Evolutionary conservation across 2,329 filamentous ascomycete species (phyloP), one percentile per base, ranked within the genome.

Genomic region (Aplosporella prunicola): DNA sequence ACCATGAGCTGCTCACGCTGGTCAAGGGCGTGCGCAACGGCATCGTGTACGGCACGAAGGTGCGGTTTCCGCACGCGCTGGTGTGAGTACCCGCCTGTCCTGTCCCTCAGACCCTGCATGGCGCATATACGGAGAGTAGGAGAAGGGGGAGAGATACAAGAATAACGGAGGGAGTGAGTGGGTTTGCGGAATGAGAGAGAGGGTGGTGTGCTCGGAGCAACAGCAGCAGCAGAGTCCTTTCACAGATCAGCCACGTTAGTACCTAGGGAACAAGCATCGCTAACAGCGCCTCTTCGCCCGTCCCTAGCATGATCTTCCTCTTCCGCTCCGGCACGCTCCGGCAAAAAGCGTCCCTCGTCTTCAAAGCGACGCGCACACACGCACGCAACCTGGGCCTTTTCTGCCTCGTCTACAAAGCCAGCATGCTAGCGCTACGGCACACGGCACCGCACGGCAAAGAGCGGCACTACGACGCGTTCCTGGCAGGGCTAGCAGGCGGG

Each of bases 301-400:
- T n/a, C n/a, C n/a, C n/a, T n/a, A 87, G 82, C 35, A 98, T 98
- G 89, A 86, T 95, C 48, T 82, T 96, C 51, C 76, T 98, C 49
- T 98, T 98, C 69, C 84, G 91, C 49, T 86, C 82, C 8, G 91
- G 89, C 66, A 75, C 67, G 33, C 60, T 94, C 51, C 78, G 78
- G 39, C 76, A 93, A 58, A 96, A 96, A 64, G 56, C 75, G 46
- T 63, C 65, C 40, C 76, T 93, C 36, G 79, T 98, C 48, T 71
- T 89, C 53, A 80, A 82, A 59, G 89, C 91, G 9, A 98, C 91
- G 7, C 76, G 76, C 52, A 87, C 84, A 51, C 91, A 98, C 63
- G 91, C 91, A 42, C 77, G 76, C 45, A 98, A 96, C 63, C 76
- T 98, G 27, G 86, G 87, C 47, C 80, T 81, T 51, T 98, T 96